These are phyloP conservation scores for Danielozyma ontarioensis DNA, from an alignment of 805 yeast genomes.

Conservation along the genomic window DNA sequence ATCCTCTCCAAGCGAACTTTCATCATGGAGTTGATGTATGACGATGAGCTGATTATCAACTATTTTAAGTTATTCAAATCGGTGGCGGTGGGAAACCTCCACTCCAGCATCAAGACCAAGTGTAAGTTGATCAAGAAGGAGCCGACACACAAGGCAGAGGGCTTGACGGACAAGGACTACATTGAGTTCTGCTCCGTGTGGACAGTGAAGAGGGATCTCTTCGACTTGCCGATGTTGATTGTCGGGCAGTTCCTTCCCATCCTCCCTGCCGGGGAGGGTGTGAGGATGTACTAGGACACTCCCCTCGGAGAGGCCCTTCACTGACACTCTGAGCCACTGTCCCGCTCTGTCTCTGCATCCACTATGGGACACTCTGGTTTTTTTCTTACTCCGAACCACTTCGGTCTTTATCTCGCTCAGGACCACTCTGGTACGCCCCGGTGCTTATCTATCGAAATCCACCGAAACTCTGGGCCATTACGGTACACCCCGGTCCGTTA, in stretches of 20 bases:
- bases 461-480: too few relatives aligned
- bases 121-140: conserved; percentile 41
- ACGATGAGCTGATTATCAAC: conserved; percentile 65
- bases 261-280: conserved; percentile 32
- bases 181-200: conserved; percentile 74
- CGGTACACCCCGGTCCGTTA: too few relatives aligned
- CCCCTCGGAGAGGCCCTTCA: too few relatives aligned
- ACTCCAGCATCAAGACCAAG: conserved; percentile 46
- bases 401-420: too few relatives aligned
- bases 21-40: conserved; percentile 73
- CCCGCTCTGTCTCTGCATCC: too few relatives aligned
- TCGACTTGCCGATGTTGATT: conserved; percentile 79
- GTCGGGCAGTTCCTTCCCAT: conserved; percentile 79
- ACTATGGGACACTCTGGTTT: too few relatives aligned
- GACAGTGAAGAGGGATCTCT: conserved; percentile 80
- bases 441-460: too few relatives aligned
- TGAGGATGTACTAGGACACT: conserved; percentile 27
- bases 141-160: conserved; percentile 3
- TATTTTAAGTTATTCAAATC: conserved; percentile 69
- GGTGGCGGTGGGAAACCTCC: conserved; percentile 64
- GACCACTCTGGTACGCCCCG: too few relatives aligned
- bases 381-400: too few relatives aligned
- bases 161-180: conserved; percentile 12
- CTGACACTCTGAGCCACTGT: not conserved
- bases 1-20: conserved; percentile 56